Evolutionary conservation across 2,329 filamentous ascomycete genomes (phyloP), one percentile per base, ranked within the genome.

Genomic region (Diaporthe vaccinii): DNA sequence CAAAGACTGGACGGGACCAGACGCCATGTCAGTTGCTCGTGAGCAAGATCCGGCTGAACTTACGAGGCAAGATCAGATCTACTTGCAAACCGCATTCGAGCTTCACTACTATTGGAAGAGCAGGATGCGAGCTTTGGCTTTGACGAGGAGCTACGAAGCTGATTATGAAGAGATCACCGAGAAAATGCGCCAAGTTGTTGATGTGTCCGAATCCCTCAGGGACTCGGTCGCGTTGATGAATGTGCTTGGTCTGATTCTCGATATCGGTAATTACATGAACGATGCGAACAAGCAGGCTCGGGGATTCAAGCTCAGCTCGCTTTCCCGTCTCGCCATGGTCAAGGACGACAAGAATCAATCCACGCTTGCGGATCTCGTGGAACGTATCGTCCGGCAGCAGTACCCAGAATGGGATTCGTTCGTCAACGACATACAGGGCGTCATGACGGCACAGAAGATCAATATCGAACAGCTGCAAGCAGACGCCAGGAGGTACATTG

Each of bases 251-350:
- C 89, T 98, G 77, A 99, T 99, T 84, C 88, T 99, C 80, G 96
- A 98, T 84, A 98, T 99, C 81, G 97, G 97, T 84, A 99, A 99
- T 85, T 99, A 98, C 89, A 99, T 99, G 97, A 99, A 99, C 87
- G 97, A 98, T 82, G 93, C 96, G 73, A 98, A 98, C 86, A 99
- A 99, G 87, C 97, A 98, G 85, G 97, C 97, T 5, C 94, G 93
- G 75, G 97, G 97, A 77, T 99, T 99, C 92, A 99, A 99, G 87
- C 91, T 99, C 20, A 97, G 95, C 82, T 98, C 97, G 8, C 92
- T 99, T 67, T 94, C 95, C 39, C 92, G 97, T 73, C 88, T 99
- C 73, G 96, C 94, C 76, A 98, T 99, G 96, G 95, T 98, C 82
- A 99, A 99, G 86, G 97, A 99, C 82, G 95, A 98, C 87, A 98